phyloP scores from a whole-genome alignment of 495 filamentous ascomycete species.

The Trichoderma parareesei region DNA sequence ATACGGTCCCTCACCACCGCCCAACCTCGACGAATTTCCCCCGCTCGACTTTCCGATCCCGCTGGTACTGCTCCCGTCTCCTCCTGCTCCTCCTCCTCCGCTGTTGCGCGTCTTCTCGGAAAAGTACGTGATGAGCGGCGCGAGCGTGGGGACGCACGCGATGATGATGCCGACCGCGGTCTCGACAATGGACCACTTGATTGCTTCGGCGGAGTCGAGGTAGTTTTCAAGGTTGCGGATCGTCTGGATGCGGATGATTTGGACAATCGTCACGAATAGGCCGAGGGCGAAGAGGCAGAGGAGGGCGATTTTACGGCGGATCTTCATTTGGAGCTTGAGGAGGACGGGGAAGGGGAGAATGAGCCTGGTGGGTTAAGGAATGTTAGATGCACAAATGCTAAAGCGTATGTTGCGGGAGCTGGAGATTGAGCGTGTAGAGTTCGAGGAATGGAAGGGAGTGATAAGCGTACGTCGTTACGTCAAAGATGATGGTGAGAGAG shows the following conservation, averaged over 20 bases:
- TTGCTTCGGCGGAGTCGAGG: constrained; percentile 37
- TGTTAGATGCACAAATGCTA: not conserved
- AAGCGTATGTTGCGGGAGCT: no score
- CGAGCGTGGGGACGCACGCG: constrained; percentile 41
- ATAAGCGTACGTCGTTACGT: constrained; percentile 33
- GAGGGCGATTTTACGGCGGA: constrained; percentile 34
- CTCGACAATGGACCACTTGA: constrained; percentile 47
- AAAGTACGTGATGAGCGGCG: constrained; percentile 40
- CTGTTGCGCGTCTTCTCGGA: constrained; percentile 19
- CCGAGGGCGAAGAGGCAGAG: constrained; percentile 41
- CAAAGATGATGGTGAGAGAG: constrained; percentile 36
- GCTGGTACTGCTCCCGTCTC: no score
- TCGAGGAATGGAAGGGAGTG: not conserved
- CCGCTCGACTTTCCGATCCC: not conserved
- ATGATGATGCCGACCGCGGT: constrained; percentile 44
- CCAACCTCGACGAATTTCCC: constrained; percentile 45
- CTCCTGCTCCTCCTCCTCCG: not conserved
- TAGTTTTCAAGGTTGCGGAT: constrained; percentile 34
- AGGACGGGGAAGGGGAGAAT: constrained; percentile 44
- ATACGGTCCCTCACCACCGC: constrained; percentile 15
- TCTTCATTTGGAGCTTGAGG: constrained; percentile 31
- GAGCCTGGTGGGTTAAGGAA: constrained; percentile 22
- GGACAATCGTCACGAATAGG: constrained; percentile 46
- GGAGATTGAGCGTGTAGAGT: no score
- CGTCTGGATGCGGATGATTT: constrained; percentile 46